Base-by-base conservation (phyloP, 768 basidiomycete genomes). In the Sporobolomyces roseus region DNA sequence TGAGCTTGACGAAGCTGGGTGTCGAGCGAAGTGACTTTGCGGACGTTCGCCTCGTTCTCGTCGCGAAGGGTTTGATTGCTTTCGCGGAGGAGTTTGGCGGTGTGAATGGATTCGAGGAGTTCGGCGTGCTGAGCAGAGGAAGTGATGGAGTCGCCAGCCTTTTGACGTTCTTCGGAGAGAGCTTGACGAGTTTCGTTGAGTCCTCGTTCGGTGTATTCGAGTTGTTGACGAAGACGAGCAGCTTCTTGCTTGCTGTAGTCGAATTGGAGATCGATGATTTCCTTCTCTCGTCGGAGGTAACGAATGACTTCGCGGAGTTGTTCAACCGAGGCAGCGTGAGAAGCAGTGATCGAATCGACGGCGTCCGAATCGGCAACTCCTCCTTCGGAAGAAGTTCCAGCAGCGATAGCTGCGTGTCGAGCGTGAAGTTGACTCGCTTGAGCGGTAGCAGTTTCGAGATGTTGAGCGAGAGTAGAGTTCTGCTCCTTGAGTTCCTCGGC, bases 221-320 rank as follows among this genome's bases (percentile, higher is more conserved):
- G 83, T 75, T 92, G 88, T 25, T 84, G 79, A 77, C 88, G 89
- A 59, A 90, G 78, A 7, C 90, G 84, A 13, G 84, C 79, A 72
- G 84, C 89, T 80, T 93, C 90, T 74, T 86, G 85, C 76, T 84
- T 88, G 81, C 86, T 84, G 54, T 93, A 84, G 74, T 92, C 89
- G 30, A 91, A 82, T 71, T 92, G 90, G 36, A 92, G 83, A 73
- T 93, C 91, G 51, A 90, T 87, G 60, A 93, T 91, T 77, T 93
- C 90, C 79, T 93, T 92, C 82, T 93, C 91, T 75, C 88, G 90
- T 48, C 91, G 84, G 38, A 93, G 80, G 78, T 89, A 93, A 3
- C 86, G 83, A 49, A 92, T 71, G 76, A 89, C 87, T 36, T 74
- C 74, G 48, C 75, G 74, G 4, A 80, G 74, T 66, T 86, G 85